Percentiles rank a stretch among this genome's conserved stretches.
These are phyloP conservation scores for Linum trigynum DNA, from an alignment of 345 rosid species.

Conservation along the genomic window DNA sequence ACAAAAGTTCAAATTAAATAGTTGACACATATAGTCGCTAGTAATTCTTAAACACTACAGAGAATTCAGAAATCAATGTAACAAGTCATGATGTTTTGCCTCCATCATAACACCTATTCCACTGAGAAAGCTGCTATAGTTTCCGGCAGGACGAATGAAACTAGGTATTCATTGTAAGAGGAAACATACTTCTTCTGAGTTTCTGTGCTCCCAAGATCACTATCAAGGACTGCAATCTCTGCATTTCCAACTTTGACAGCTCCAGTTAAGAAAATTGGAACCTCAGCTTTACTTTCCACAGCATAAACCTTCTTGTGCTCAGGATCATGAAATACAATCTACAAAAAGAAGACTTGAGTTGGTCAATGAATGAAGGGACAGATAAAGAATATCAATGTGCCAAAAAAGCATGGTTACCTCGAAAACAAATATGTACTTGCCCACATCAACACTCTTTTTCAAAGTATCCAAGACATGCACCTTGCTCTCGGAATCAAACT, in stretches of 20 bases:
- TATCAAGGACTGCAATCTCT: constrained; percentile 74
- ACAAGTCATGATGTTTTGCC: neutral
- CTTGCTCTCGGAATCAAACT: constrained; percentile 43
- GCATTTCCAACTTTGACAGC: constrained; percentile 50
- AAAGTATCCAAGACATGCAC: constrained; percentile 44
- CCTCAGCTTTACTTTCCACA: constrained; percentile 50
- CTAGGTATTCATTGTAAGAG: neutral
- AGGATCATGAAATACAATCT: constrained; percentile 59
- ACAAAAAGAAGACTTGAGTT: constrained; percentile 7
- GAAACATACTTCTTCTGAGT: constrained; percentile 54
- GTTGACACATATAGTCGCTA: neutral
- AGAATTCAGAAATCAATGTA: neutral
- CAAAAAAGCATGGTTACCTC: constrained; percentile 45
- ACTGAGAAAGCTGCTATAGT: no score
- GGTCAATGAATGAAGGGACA: constrained; percentile 10
- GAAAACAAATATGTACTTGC: constrained; percentile 68
- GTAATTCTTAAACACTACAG: neutral
- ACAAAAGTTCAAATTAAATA: neutral
- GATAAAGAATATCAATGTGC: constrained; percentile 4
- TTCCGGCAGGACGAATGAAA: neutral
- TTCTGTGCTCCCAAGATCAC: constrained; percentile 72
- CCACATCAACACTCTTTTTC: constrained; percentile 60
- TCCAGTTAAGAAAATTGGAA: constrained; percentile 60
- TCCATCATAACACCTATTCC: neutral
- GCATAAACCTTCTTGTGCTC: constrained; percentile 46